Evolutionary conservation across 2,329 filamentous ascomycete species (phyloP).

Genomic region (Fusarium sp.): DNA sequence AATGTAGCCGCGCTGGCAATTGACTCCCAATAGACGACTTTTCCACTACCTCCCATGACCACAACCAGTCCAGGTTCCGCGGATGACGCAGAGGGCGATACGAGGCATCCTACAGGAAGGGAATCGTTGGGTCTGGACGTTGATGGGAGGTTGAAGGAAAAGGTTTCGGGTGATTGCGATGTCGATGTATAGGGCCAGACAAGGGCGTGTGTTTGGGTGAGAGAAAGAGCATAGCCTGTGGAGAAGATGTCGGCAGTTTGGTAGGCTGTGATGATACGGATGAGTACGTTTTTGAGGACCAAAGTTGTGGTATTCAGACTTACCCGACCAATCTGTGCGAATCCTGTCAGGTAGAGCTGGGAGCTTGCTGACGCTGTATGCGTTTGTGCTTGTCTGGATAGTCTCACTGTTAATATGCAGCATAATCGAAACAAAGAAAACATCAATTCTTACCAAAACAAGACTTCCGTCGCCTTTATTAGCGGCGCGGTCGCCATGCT

Average conservation of each 20-base stretch:
- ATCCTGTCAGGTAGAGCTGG: constrained; percentile 83
- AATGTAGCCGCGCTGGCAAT: constrained; percentile 88
- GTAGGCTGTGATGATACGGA: constrained; percentile 54
- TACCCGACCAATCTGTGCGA: constrained; percentile 71
- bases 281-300: constrained; percentile 13
- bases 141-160: constrained; percentile 81
- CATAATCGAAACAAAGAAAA: constrained; percentile 1
- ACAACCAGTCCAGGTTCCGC: constrained; percentile 86
- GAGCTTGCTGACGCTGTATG: constrained; percentile 85
- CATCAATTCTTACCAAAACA: constrained; percentile 62
- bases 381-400: constrained; percentile 78
- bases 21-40: constrained; percentile 93
- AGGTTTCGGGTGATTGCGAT: constrained; percentile 75
- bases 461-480: constrained; percentile 73
- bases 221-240: constrained; percentile 77
- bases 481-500: constrained; percentile 65
- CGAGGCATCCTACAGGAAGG: constrained; percentile 82
- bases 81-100: constrained; percentile 79
- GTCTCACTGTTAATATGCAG: constrained; percentile 24
- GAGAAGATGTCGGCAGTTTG: constrained; percentile 73
- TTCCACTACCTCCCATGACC: constrained; percentile 83
- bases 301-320: constrained; percentile 42
- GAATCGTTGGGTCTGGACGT: constrained; percentile 73
- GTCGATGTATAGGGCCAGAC: constrained; percentile 88
- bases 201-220: constrained; percentile 83